phyloP scores from a whole-genome alignment of 148 eudicot genomes.

The Drosera capensis region DNA sequence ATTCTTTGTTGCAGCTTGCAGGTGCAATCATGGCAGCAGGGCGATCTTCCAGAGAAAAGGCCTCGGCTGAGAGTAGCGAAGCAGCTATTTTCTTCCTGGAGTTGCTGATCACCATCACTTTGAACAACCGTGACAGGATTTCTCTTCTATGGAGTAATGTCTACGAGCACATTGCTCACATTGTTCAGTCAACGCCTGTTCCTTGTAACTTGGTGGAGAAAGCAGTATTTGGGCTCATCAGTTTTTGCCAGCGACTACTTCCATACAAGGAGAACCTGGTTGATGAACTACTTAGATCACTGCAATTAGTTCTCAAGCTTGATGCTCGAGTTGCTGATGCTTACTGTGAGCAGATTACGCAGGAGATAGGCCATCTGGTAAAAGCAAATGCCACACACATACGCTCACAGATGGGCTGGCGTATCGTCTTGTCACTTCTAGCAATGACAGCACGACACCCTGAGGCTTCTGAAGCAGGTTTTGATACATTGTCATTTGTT shows the following conservation, averaged over 20 bases:
- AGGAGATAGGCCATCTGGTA: conserved; percentile 71
- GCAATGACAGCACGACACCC: conserved; percentile 68
- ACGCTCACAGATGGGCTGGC: conserved; percentile 78
- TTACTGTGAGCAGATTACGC: conserved; percentile 84
- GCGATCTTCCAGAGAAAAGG: conserved; percentile 46
- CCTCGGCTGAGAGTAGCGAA: conserved; percentile 63
- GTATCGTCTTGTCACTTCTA: conserved; percentile 58
- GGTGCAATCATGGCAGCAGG: conserved; percentile 77
- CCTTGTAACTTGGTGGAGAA: conserved; percentile 69
- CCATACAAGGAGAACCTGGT: conserved; percentile 86
- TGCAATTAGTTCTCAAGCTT: conserved; percentile 69
- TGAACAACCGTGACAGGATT: conserved; percentile 85
- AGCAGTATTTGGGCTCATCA: conserved; percentile 74
- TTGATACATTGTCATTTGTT: conserved; percentile 47
- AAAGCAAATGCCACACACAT: conserved; percentile 79
- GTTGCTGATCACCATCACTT: conserved; percentile 62
- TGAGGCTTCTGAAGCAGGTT: conserved; percentile 73
- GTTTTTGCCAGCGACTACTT: conserved; percentile 62
- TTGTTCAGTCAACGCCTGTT: conserved; percentile 60
- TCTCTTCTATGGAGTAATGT: conserved; percentile 86
- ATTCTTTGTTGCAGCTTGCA: conserved; percentile 73
- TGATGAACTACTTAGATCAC: conserved; percentile 79
- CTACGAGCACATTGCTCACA: conserved; percentile 64
- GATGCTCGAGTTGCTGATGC: conserved; percentile 91
- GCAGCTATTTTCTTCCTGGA: conserved; percentile 88